Evolutionary conservation across 805 yeast species (phyloP), one percentile per base, ranked within the genome.

Genomic region (Monosporozyma yasuniensis): DNA sequence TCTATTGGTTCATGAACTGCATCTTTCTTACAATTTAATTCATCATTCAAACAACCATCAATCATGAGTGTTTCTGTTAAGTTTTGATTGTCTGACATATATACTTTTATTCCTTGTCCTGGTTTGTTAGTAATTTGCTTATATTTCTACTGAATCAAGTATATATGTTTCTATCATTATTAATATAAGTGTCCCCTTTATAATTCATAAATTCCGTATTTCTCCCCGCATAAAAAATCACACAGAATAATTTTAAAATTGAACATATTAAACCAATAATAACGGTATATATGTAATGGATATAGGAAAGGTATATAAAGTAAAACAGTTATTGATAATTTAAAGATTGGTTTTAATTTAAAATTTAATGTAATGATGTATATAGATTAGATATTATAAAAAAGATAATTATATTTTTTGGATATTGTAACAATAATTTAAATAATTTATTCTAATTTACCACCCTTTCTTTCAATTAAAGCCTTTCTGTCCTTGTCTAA

Each of bases 401-500:
- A 18, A 10, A 35, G n/a, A 12, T 35, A 18, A 35, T 18, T 16
- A 16, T 32, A 14, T 32, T 32, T 32, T 30, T 32, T 32, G 14
- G 42, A 38, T 27, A 21, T 42, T 42, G 32, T 42, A 23, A 21
- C 43, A 27, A 38, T 19, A 39, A 10, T 19, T 37, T 37, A 48
- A 42, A 48, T 18, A 19, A 48, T 72, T 80, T 87, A 88, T 81
- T 89, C 96, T 72, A 80, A 79, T 74, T 87, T 89, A 71, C 98
- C 98, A 75, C 97, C 96, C 83, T 91, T 91, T 85, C 96, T 89
- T 73, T 80, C 81, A 72, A 91, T 87, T 78, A 91, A 84, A 74
- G 87, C 95, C 83, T 91, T 90, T 83, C 99, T 87, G 86, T 91
- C 96, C 80, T 87, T 87, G 84, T 91, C 97, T 75, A 93, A 84